Conservation (phyloP, 2,329 filamentous ascomycete genomes). For the Rhexocercosporidium sp. region DNA sequence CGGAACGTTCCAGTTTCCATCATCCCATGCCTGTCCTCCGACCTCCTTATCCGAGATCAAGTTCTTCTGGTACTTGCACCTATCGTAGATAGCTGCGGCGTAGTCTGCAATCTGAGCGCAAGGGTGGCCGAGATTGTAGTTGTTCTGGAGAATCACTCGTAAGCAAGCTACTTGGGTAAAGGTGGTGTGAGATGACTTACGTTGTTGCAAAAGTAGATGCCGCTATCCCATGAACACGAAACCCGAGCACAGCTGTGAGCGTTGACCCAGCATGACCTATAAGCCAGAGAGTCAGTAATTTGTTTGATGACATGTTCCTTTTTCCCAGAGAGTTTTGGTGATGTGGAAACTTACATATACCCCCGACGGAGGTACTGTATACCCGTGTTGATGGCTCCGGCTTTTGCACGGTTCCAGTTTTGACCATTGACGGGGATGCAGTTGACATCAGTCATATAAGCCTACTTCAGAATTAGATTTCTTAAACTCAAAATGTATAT, state of each 20-base stretch:
- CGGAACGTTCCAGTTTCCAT: neutral
- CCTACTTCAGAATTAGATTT: neutral
- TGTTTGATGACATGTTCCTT: neutral
- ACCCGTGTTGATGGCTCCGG: neutral
- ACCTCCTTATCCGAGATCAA: neutral
- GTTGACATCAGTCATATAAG: neutral
- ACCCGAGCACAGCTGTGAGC: neutral
- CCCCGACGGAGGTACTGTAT: neutral
- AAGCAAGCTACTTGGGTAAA: neutral
- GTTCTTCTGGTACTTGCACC: neutral
- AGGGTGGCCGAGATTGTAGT: neutral
- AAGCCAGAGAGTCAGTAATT: neutral
- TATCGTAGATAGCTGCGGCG: neutral
- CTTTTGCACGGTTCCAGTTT: too few species aligned
- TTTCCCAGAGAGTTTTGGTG: neutral
- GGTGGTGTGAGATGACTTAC: neutral
- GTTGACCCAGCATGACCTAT: neutral
- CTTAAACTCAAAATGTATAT: neutral
- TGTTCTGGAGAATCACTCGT: neutral
- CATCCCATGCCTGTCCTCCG: neutral
- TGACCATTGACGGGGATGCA: neutral
- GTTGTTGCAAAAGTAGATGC: neutral
- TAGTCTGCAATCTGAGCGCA: neutral
- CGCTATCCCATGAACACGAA: neutral
- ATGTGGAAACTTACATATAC: neutral